Percentiles rank a stretch among this genome's conserved stretches.
Conservation (phyloP, 805 yeast species). For the Ogataea populi-albae region DNA sequence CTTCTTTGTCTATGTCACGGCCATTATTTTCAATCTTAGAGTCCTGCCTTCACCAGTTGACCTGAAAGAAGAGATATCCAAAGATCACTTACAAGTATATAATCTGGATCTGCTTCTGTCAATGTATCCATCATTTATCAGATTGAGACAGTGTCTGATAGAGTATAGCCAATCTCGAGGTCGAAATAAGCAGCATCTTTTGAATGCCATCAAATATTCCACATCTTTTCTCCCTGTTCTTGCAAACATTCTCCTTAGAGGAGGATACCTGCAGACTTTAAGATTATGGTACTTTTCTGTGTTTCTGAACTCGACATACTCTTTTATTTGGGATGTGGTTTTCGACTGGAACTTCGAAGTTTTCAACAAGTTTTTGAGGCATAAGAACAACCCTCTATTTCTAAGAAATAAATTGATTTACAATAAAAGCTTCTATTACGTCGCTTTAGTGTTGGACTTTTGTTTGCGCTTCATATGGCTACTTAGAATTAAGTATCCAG, state of each 20-base stretch:
- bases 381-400: slow-evolving; percentile 15
- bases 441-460: slow-evolving; percentile 60
- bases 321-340: slow-evolving; percentile 85
- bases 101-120: slow-evolving; percentile 32
- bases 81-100: slow-evolving; percentile 27
- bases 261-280: slow-evolving; percentile 27
- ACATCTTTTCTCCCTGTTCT: slow-evolving; percentile 58
- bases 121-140: slow-evolving; percentile 62
- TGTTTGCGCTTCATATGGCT: slow-evolving; percentile 76
- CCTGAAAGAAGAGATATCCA: slow-evolving; percentile 27
- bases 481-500: slow-evolving; percentile 39
- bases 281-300: slow-evolving; percentile 43
- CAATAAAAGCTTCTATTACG: slow-evolving; percentile 43
- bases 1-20: slow-evolving; percentile 53
- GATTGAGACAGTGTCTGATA: slow-evolving; percentile 76
- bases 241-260: slow-evolving; percentile 28
- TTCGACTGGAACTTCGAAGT: slow-evolving; percentile 83
- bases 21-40: slow-evolving; percentile 37
- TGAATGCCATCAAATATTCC: slow-evolving; percentile 73
- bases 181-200: slow-evolving; percentile 51
- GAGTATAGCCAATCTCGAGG: slow-evolving; percentile 56
- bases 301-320: slow-evolving; percentile 66
- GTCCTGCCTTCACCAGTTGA: slow-evolving; percentile 30
- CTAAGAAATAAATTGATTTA: slow-evolving; percentile 33
- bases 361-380: slow-evolving; percentile 35